phyloP scores from a whole-genome alignment of 306 rosid species.

The Cicer pinnatifidum region DNA sequence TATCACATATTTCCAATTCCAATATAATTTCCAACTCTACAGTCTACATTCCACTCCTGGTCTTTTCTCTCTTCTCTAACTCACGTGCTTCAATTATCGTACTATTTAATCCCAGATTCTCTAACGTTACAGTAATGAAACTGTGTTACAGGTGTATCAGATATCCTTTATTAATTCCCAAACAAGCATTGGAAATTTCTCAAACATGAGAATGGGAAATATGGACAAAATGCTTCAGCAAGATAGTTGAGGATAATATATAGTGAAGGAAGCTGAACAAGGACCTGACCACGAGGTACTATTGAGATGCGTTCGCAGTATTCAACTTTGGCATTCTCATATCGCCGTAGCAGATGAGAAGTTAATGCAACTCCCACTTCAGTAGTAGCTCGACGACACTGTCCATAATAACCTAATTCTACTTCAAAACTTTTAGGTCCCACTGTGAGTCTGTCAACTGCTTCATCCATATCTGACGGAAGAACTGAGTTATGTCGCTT shows the following conservation, averaged over 20 bases:
- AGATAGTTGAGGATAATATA: conserved; percentile 26
- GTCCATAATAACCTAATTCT: conserved; percentile 84
- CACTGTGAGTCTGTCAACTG: conserved; percentile 92
- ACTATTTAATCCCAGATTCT: conserved; percentile 37
- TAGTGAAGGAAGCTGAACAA: conserved; percentile 56
- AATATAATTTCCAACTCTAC: conserved; percentile 13
- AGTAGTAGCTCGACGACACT: conserved; percentile 91
- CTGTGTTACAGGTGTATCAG: neutral
- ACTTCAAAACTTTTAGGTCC: conserved; percentile 87
- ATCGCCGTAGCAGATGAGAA: conserved; percentile 85
- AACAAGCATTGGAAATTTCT: neutral
- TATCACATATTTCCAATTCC: conserved; percentile 26
- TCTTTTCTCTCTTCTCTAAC: conserved; percentile 33
- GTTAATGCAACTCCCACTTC: conserved; percentile 93
- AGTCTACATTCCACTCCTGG: conserved; percentile 1
- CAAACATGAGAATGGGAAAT: conserved; percentile 38
- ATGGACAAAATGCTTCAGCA: conserved; percentile 16
- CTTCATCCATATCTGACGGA: conserved; percentile 93
- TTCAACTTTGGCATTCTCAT: conserved; percentile 86
- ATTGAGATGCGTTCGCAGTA: conserved; percentile 87
- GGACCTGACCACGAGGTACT: conserved; percentile 97
- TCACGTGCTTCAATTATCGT: conserved; percentile 13
- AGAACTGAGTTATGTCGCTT: conserved; percentile 79
- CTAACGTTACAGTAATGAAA: conserved; percentile 21
- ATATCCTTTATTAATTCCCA: conserved; percentile 3